These are phyloP conservation scores for Allium cepa DNA, from an alignment of 106 monocot genomes.

Conservation along the genomic window DNA sequence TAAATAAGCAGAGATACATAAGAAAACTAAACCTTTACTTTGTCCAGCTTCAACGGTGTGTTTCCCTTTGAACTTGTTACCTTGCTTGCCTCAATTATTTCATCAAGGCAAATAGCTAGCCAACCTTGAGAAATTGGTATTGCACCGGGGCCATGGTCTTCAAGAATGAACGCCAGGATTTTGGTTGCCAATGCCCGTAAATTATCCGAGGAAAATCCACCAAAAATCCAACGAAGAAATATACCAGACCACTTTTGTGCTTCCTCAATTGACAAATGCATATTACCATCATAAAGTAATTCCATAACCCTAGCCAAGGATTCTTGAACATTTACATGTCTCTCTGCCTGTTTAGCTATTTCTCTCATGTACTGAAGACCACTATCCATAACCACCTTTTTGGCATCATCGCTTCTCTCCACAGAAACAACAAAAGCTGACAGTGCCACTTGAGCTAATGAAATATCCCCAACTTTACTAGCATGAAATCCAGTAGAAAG, in stretches of 20 bases:
- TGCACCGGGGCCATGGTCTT: conserved; percentile 74
- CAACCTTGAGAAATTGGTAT: conserved; percentile 96
- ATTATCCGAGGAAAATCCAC: conserved; percentile 31
- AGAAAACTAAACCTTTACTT: conserved; percentile 50
- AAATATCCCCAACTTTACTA: conserved; percentile 52
- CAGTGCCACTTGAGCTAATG: conserved; percentile 61
- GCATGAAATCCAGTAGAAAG: conserved; percentile 77
- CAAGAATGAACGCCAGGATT: conserved; percentile 73
- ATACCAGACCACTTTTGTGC: conserved; percentile 75
- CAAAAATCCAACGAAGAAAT: conserved; percentile 83
- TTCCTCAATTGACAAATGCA: conserved; percentile 84
- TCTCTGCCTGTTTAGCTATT: conserved; percentile 58
- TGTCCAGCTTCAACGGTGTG: conserved; percentile 38
- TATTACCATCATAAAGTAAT: conserved; percentile 49
- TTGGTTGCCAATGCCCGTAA: conserved; percentile 42
- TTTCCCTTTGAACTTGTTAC: conserved; percentile 30
- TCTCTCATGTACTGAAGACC: conserved; percentile 76
- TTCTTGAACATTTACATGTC: conserved; percentile 64
- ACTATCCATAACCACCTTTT: conserved; percentile 46
- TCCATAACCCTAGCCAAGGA: conserved; percentile 53
- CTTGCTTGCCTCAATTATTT: conserved; percentile 58
- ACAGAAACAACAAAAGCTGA: conserved; percentile 80
- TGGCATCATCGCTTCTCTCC: conserved; percentile 64
- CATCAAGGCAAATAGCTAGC: conserved; percentile 67
- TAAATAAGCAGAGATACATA: too few relatives aligned